Base-by-base conservation (phyloP, 495 filamentous ascomycete genomes). In the Lophiotrema nucula region DNA sequence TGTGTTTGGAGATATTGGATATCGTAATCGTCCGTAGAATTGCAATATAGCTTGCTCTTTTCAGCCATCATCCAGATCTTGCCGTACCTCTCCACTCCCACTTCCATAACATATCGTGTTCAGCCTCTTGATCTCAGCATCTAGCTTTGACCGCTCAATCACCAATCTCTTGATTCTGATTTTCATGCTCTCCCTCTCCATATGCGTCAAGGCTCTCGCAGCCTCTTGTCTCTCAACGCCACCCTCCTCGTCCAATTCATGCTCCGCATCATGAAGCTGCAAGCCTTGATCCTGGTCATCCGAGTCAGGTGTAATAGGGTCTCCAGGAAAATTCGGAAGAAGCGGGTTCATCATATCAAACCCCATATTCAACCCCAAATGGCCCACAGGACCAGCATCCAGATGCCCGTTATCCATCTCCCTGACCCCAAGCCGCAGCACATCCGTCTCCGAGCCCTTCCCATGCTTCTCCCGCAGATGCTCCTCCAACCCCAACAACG, bases 171-270 rank as follows among this genome's bases (percentile, higher is more conserved):
- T 47, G 19, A 62, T 44, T 18, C 54, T 21, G 10, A 54, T 10
- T 22, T 53, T 58, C 47, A 58, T 58, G 19, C 35, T 41, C 28
- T 53, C 53, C 15, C 31, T 56, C 39, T 63, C 60, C 22, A 48
- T 26, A 12, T 55, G 43, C 12, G 19, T 33, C 15, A 56, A 28
- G 2, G 24, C 16, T 16, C 18, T 38, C 5, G 10, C 27, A 15
- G 27, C 35, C 16, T 61, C 53, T 21, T 43, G 39, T 12, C 19
- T 43, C 19, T 43, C 39, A 21, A 18, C 11, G 8, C n/a, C 31
- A 8, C 8, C n/a, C 31, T 35, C 31, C 8, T 8, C 31, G 6
- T 21, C 10, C 39, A 13, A 6, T 21, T 21, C 6, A 21, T 43
- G 18, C 6, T 43, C 11, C 6, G 8, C 10, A 11, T 11, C 18